Base-by-base conservation (phyloP, 306 rosid genomes). In the Gillenia trifoliata region DNA sequence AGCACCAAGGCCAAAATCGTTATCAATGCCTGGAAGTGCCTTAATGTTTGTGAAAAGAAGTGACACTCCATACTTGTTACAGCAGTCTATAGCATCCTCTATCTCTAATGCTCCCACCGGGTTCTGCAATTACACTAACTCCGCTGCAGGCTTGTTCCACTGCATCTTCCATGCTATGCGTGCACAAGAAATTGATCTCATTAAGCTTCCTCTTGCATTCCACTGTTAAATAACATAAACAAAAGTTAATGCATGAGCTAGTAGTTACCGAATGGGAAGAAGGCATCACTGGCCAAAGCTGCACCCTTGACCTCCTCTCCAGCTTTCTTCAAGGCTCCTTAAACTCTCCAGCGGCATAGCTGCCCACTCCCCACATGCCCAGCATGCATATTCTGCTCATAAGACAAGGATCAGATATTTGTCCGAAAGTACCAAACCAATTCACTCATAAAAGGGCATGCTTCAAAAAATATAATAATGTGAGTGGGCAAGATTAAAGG, bases 331-430 rank as follows among this genome's bases (percentile, higher is more conserved):
- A 91, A 62, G 17, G 95, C 97, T 85, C 77, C 96, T 85, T 72
- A 90, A 83, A 81, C 98, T 94, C 86, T 94, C 98, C 5, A 57
- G 62, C 98, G 97, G 81, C 89, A 91, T 3, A 97, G 98, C 78
- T 93, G 96, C 70, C 98, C 98, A 26, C 97, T 91, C 75, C 98
- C 98, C 97, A n/a, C 97, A 89, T 93, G 33, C 98, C 98, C 84
- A 93, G 56, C 94, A 93, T 93, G 34, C 91, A 84, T 87, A 72
- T 91, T 83, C 98, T 91, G 88, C 80, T 68, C 75, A 83, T 73
- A 60, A 11, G 61, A 70, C 40, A 34, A 64, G 47, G 20, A 64
- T 84, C 33, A 85, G 81, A 71, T 67, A 19, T 59, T 29, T 22
- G 2, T 61, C 17, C 13, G 29, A 4, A 8, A 64, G 52, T 23